Evolutionary conservation across 129 eudicot genomes (phyloP).

Genomic region (Arctium lappa): DNA sequence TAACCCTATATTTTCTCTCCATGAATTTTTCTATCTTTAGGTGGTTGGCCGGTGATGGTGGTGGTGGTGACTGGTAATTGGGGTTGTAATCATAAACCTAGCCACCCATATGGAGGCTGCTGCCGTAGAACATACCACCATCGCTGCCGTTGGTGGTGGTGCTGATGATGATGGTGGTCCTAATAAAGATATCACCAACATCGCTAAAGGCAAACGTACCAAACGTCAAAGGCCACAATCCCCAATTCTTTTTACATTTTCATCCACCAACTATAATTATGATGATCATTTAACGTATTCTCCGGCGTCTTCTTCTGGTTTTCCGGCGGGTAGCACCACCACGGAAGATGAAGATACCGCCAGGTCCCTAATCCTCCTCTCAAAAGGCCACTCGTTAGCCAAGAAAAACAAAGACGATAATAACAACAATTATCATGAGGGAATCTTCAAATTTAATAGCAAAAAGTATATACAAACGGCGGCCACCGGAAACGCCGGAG

Average conservation of each 20-base stretch:
- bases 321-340: slow-evolving; percentile 32
- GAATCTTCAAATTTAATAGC: slow-evolving; percentile 41
- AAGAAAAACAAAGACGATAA: not conserved
- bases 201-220: slow-evolving; percentile 74
- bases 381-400: slow-evolving; percentile 37
- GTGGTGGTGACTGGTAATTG: slow-evolving; percentile 9
- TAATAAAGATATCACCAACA: slow-evolving; percentile 19
- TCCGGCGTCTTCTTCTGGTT: slow-evolving; percentile 27
- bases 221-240: slow-evolving; percentile 78
- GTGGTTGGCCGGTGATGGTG: slow-evolving; percentile 16
- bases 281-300: slow-evolving; percentile 17
- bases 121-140: slow-evolving; percentile 24
- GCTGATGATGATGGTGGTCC: not conserved
- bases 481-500: slow-evolving; percentile 20
- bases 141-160: not conserved
- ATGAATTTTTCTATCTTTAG: slow-evolving; percentile 24
- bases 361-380: slow-evolving; percentile 56
- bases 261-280: slow-evolving; percentile 13
- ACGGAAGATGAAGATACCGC: slow-evolving; percentile 70
- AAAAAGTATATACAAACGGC: slow-evolving; percentile 38
- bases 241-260: slow-evolving; percentile 54
- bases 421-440: not conserved
- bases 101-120: slow-evolving; percentile 24
- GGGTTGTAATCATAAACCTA: slow-evolving; percentile 12
- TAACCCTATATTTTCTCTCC: slow-evolving; percentile 36